Evolutionary conservation across 441 rosid genomes (phyloP).

Genomic region (Adansonia rubrostipa): DNA sequence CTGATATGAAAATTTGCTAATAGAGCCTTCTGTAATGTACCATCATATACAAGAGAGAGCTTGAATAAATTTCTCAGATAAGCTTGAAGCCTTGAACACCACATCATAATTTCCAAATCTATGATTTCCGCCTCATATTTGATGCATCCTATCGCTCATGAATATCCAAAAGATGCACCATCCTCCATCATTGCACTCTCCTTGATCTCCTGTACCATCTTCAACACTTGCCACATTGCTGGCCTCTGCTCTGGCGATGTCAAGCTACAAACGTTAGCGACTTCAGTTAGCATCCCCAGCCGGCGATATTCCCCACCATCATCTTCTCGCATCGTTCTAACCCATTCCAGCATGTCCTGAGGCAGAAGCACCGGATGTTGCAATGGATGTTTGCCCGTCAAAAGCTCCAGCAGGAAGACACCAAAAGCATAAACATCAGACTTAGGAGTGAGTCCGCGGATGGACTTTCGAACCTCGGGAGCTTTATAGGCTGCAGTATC

Average conservation of each 20-base stretch:
- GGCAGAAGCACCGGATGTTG: slow-evolving; percentile 64
- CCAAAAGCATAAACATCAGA: slow-evolving; percentile 85
- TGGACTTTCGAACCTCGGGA: slow-evolving; percentile 67
- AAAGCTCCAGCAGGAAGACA: slow-evolving; percentile 74
- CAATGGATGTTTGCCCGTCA: slow-evolving; percentile 71
- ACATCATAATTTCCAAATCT: too few species aligned
- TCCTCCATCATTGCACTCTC: slow-evolving; percentile 63
- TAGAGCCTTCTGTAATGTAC: too few species aligned
- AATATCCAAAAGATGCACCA: slow-evolving; percentile 36
- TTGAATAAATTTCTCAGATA: too few species aligned
- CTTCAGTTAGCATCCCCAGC: slow-evolving; percentile 79
- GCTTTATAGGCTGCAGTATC: slow-evolving; percentile 64
- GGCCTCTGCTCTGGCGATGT: slow-evolving; percentile 83
- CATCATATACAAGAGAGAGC: too few species aligned
- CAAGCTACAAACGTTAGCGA: slow-evolving; percentile 72
- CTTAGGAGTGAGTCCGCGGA: slow-evolving; percentile 51
- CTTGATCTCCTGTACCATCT: slow-evolving; percentile 83
- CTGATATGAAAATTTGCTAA: too few species aligned
- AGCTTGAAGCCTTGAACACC: too few species aligned
- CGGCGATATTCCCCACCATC: slow-evolving; percentile 51
- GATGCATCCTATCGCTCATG: not conserved
- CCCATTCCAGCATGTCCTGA: slow-evolving; percentile 70
- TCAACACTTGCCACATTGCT: slow-evolving; percentile 77
- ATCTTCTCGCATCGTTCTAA: slow-evolving; percentile 61
- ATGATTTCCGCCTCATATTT: not conserved